Base-by-base conservation (phyloP, 257 asterid genomes). In the Jaltomata sinuosa region DNA sequence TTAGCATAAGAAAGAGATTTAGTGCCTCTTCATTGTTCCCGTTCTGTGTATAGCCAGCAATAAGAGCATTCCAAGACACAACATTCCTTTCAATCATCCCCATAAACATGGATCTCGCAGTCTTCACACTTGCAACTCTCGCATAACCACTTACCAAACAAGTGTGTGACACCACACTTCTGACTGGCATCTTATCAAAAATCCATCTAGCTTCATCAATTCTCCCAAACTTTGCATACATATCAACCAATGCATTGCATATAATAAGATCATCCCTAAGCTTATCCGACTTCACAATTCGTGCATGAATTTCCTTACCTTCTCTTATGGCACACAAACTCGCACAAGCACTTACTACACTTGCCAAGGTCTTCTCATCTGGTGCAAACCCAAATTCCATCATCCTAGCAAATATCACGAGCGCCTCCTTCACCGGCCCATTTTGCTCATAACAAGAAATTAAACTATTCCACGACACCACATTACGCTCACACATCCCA, bases 381-480 rank as follows among this genome's bases (percentile, higher is more conserved):
- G 80, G 85, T 49, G 21, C 19, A 83, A 67, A 49, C 38, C 85
- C 80, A 0, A 0, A 49, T 1, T 14, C 40, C 68, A 83, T 67
- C 85, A 83, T 83, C 79, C 31, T 83, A 45, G 14, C 21, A 22
- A 83, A 83, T 64, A 83, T 53, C 68, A 49, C 80, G 8, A 83
- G 80, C 0, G 85, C 85, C 47, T 74, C 34, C 16, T 62, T 83
- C 27, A 59, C 80, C 3, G 85, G 85, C 68, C 85, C 80, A 31
- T 83, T 83, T 67, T 83, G 85, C 27, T 83, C 85, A 49, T 83
- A 83, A 67, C 85, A 83, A 18, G 85, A 57, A 74, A 83, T 54
- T 29, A 83, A 83, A 83, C 85, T 83, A 83, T 67, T 83, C 85
- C 85, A 83, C 16, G 85, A 83, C 27, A 83, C 85, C 80, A 83